Conservation (phyloP, 345 rosid species). For the Salix udensis region DNA sequence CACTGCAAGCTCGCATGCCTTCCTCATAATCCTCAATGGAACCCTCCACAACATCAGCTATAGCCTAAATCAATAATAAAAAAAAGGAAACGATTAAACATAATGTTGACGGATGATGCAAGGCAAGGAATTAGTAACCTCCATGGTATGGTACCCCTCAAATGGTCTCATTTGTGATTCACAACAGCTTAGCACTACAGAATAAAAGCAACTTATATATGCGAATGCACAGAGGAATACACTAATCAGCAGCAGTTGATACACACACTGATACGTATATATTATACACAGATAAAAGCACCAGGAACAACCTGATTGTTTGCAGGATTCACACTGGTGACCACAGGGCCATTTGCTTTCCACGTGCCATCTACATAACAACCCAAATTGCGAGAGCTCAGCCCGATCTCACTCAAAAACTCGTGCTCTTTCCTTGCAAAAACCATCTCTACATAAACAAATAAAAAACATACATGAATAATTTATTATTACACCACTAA, state of each 20-base stretch:
- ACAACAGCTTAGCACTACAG: background rate
- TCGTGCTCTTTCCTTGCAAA: slow-evolving; percentile 56
- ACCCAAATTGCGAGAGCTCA: slow-evolving; percentile 59
- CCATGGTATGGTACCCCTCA: background rate
- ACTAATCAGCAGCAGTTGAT: background rate
- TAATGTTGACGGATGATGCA: background rate
- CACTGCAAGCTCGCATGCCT: slow-evolving; percentile 78
- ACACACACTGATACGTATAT: background rate
- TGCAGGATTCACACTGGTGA: slow-evolving; percentile 68
- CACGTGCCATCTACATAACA: slow-evolving; percentile 67
- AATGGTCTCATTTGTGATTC: background rate
- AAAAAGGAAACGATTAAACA: background rate
- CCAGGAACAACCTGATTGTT: slow-evolving; percentile 64
- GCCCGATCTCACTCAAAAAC: slow-evolving; percentile 78
- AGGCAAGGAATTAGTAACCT: background rate
- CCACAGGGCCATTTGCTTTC: slow-evolving; percentile 69
- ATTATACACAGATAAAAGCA: background rate
- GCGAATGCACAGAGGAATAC: background rate
- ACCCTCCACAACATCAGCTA: slow-evolving; percentile 81
- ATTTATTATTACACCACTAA: background rate
- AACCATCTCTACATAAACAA: slow-evolving; percentile 50
- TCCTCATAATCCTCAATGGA: slow-evolving; percentile 75
- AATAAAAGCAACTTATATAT: background rate
- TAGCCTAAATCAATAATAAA: slow-evolving; percentile 4
- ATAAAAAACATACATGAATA: background rate